phyloP scores from a whole-genome alignment of 2,329 filamentous ascomycete genomes.

The Exophiala oligosperma region DNA sequence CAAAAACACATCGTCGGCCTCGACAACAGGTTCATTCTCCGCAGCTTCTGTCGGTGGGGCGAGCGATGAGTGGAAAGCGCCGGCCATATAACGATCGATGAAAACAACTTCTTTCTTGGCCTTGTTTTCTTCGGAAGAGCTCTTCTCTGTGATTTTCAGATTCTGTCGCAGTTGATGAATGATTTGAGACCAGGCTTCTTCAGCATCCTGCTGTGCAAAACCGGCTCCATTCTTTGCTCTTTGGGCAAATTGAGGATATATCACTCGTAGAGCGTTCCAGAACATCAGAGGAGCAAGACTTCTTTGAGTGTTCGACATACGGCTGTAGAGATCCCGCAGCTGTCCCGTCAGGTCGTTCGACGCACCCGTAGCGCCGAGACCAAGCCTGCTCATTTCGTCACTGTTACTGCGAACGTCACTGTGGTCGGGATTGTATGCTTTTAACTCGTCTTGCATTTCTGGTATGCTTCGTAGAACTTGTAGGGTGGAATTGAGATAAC shows the following conservation, averaged over 20 bases:
- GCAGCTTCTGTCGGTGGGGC: conserved; percentile 76
- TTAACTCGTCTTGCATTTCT: conserved; percentile 79
- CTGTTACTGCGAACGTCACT: conserved; percentile 30
- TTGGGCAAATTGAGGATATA: conserved; percentile 92
- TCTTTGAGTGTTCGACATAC: conserved; percentile 85
- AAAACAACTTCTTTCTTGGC: conserved; percentile 64
- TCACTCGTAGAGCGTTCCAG: conserved; percentile 72
- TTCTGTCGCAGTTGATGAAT: conserved; percentile 78
- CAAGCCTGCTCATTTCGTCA: conserved; percentile 53
- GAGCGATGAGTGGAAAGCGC: conserved; percentile 74
- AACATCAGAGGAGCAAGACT: conserved; percentile 84
- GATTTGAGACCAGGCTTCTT: conserved; percentile 98
- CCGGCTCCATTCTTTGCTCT: conserved; percentile 77
- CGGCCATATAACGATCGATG: conserved; percentile 87
- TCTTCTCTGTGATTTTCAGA: conserved; percentile 58
- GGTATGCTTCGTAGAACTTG: conserved; percentile 86
- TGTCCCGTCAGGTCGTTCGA: conserved; percentile 73
- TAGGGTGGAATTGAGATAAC: conserved; percentile 97
- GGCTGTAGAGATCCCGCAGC: conserved; percentile 79
- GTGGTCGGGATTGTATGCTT: conserved; percentile 55
- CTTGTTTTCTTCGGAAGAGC: conserved; percentile 46
- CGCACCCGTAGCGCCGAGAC: conserved; percentile 58
- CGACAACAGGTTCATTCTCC: conserved; percentile 68
- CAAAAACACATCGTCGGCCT: conserved; percentile 73
- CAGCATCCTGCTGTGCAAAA: conserved; percentile 96